Evolutionary conservation across 495 filamentous ascomycete genomes (phyloP), one percentile per base, ranked within the genome.

Genomic region (Hypoxylon intermedium): DNA sequence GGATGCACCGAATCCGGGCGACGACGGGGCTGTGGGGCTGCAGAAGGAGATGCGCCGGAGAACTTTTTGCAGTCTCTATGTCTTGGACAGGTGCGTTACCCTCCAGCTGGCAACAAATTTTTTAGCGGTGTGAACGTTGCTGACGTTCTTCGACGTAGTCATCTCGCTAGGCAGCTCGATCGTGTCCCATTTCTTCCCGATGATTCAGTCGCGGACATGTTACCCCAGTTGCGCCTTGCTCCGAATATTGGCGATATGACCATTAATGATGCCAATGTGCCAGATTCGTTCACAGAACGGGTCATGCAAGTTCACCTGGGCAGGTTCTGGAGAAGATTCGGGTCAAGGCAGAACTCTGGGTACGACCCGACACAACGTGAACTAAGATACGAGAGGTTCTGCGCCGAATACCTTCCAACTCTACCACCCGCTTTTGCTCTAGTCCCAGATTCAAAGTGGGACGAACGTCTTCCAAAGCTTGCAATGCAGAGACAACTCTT

Each of bases 61-160:
- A 30, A 61, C 49, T 15, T 61, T 68, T 15, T 74, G 69, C 53
- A 72, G 53, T 36, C 67, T 74, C 13, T 72, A 70, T 38, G 47
- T 72, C 7, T 64, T 52, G 55, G 69, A 72, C 24, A 26, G 24
- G 24, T 26, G 24, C 24, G 24, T 26, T 4, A 26, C 4, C 7
- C 3, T 26, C 24, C 24, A 7, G 3, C 24, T 26, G 24, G 24
- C 7, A 26, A 26, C 24, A 26, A 26, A 26, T 26, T 26, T 7
- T n/a, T n/a, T n/a, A n/a, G n/a, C n/a, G n/a, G n/a, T n/a, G n/a
- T n/a, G n/a, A n/a, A n/a, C n/a, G n/a, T n/a, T n/a, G n/a, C n/a
- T n/a, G n/a, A n/a, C n/a, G n/a, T n/a, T n/a, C n/a, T n/a, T n/a
- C n/a, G n/a, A 7, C 24, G 7, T 21, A 68, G 64, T 30, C 46